These are phyloP conservation scores for Penicillium mononematosum DNA, from an alignment of 495 filamentous ascomycete genomes.

Conservation along the genomic window DNA sequence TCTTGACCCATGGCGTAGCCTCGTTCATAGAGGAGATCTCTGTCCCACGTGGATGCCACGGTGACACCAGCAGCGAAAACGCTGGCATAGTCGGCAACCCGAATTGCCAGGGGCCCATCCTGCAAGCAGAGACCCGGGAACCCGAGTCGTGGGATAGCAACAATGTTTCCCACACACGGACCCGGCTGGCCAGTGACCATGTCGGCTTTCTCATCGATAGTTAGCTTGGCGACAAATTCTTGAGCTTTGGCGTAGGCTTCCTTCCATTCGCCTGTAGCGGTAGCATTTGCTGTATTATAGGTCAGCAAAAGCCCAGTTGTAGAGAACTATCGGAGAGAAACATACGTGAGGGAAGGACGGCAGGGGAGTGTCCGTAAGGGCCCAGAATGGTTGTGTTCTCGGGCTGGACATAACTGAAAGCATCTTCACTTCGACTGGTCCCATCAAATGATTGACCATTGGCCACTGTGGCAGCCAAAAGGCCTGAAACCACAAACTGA, in stretches of 20 bases:
- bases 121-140: constrained; percentile 55
- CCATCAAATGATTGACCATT: constrained; percentile 5
- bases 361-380: constrained; percentile 25
- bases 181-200: constrained; percentile 72
- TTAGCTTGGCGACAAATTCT: constrained; percentile 69
- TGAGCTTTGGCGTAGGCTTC: constrained; percentile 68
- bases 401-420: constrained; percentile 29
- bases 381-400: constrained; percentile 27
- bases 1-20: constrained; percentile 63
- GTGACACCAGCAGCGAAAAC: constrained; percentile 58
- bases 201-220: constrained; percentile 78
- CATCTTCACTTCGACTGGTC: constrained; percentile 1
- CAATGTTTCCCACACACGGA: constrained; percentile 74
- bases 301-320: constrained; percentile 2
- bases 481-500: constrained; percentile 6
- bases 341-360: constrained; percentile 28
- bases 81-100: constrained; percentile 48
- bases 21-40: constrained; percentile 59
- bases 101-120: constrained; percentile 54
- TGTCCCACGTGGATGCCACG: constrained; percentile 68
- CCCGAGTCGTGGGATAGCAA: constrained; percentile 45
- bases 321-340: background rate
- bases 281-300: constrained; percentile 11
- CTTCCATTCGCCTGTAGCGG: constrained; percentile 61
- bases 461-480: constrained; percentile 3